These are phyloP conservation scores for Auricularia sp. DNA, from an alignment of 768 basidiomycete genomes.

Conservation along the genomic window DNA sequence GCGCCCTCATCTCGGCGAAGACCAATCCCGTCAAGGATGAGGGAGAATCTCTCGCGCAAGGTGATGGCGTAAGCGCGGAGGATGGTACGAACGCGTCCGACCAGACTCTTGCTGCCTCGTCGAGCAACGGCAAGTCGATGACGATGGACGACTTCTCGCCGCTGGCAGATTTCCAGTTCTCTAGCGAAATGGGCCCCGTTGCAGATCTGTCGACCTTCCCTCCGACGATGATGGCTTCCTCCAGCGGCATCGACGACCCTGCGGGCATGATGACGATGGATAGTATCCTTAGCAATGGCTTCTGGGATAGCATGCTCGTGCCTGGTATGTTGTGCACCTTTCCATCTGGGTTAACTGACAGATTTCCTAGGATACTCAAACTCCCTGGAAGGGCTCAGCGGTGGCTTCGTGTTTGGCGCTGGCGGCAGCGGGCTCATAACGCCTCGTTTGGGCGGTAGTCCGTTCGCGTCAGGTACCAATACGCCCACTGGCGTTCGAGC, in stretches of 20 bases:
- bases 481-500: constrained; percentile 22
- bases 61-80: neutral
- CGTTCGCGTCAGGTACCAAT: constrained; percentile 41
- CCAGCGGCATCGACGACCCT: constrained; percentile 28
- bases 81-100: neutral
- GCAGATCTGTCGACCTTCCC: constrained; percentile 78
- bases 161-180: constrained; percentile 57
- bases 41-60: neutral
- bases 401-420: constrained; percentile 77
- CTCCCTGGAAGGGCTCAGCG: constrained; percentile 71
- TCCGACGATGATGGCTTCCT: constrained; percentile 62
- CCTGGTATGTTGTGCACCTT: constrained; percentile 50
- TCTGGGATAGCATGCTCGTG: constrained; percentile 84
- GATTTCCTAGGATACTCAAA: constrained; percentile 56
- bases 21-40: neutral
- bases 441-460: constrained; percentile 52
- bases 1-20: constrained; percentile 58
- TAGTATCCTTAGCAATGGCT: constrained; percentile 64
- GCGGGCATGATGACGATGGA: constrained; percentile 65
- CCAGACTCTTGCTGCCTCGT: neutral
- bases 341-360: constrained; percentile 3
- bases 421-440: constrained; percentile 80
- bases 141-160: constrained; percentile 7
- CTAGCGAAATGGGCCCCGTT: constrained; percentile 77
- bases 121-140: neutral